Evolutionary conservation across 2,329 filamentous ascomycete species (phyloP), one percentile per base, ranked within the genome.

Genomic region (Aschersonia sp.): DNA sequence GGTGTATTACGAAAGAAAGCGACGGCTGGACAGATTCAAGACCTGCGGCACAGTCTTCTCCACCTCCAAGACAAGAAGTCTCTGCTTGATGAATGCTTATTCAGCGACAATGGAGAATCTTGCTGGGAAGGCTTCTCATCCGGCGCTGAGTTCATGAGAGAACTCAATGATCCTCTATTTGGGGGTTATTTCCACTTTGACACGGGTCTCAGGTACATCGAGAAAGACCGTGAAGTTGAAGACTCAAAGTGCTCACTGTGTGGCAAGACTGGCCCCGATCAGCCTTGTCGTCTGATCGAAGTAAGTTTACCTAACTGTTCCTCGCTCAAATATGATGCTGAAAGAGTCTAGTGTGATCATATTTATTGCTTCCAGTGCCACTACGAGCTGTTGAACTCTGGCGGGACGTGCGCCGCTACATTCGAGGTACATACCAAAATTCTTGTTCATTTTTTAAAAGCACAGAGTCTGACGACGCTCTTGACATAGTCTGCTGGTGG

Each of bases 261-360:
- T 6, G 29, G 9, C 10, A 3, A 5, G 6, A 4, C 29, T 28
- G 12, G 48, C 5, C 12, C 5, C 32, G 44, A 0, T 0, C 44
- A 50, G 0, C 47, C 50, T 1, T 3, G 5, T 2, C 12, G 48
- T 0, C 6, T 44, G 28, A 5, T 5, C 12, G 5, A 29, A 31
- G 45, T 47, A 43, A n/a, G 47, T 43, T 5, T 12, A 4, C 4
- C 40, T 28, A 3, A n/a, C 2, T 20, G 40, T 5, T 7, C 28
- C 5, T 20, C 3, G 47, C 20, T 5, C 20, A 30, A 5, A 30
- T 20, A 20, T 20, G 9, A n/a, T 42, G 40, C 40, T 6, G 28
- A 32, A 12, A 9, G 5, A 43, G 29, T 61, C 12, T 9, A 65
- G 65, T 68, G 66, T 31, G 48, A 51, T 0, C 65, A 69, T 44